Base-by-base conservation (phyloP, 345 rosid genomes). In the Punica granatum region DNA sequence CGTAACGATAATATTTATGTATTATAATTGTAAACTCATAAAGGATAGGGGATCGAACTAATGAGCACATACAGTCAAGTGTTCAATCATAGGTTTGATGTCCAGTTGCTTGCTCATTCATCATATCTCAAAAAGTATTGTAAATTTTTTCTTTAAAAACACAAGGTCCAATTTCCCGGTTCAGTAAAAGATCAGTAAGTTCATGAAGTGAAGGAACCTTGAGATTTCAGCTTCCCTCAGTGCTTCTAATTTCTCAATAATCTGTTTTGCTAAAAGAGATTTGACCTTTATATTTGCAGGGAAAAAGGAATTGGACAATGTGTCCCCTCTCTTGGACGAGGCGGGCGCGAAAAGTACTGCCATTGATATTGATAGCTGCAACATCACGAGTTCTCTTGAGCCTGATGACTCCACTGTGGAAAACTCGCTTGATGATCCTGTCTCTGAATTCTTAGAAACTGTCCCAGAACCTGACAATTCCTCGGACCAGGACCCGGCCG, bases 381-480 rank as follows among this genome's bases (percentile, higher is more conserved):
- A 73, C 6, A 67, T 73, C 69, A 56, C 71, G 49, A 79, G 78
- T 73, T 69, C 78, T 37, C 69, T 79, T 42, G 51, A 33, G 26
- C 66, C 28, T n/a, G 66, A 62, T 26, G 31, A 35, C 63, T 67
- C 44, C 15, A 32, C 64, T 12, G 76, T 31, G 23, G 13, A 23
- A 58, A 66, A 56, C 61, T 62, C 70, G 54, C 56, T 75, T 13
- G 79, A 74, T 58, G 82, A 90, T 82, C 87, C 91, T 0, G 76
- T 86, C 61, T 75, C 90, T 62, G 79, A 84, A 71, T 83, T 93
- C 66, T 77, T 90, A 82, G 85, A 82, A 74, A 81, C 83, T 39
- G 81, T 84, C 25, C 84, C 94, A 18, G 74, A 49, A 36, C 44
- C 79, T 48, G 74, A 72, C 59, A 73, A 67, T 46, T n/a, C 56